These are phyloP conservation scores for Pleurotus giganteus DNA, from an alignment of 768 basidiomycete species.

Conservation along the genomic window DNA sequence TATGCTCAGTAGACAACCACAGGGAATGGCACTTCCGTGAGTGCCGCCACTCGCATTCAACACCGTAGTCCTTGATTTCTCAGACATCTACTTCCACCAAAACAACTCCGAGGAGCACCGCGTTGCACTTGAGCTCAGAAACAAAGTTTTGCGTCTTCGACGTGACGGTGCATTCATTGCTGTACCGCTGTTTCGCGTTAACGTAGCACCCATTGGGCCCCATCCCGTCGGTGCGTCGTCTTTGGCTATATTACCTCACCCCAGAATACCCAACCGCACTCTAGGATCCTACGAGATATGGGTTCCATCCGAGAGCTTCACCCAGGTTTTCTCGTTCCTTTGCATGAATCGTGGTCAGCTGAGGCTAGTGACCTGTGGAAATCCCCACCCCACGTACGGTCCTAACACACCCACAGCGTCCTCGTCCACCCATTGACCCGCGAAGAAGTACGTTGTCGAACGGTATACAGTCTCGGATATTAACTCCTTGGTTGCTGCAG, in stretches of 20 bases:
- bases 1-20: conserved; percentile 4
- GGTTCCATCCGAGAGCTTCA: conserved; percentile 73
- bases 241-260: not conserved
- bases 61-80: not conserved
- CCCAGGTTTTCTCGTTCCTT: conserved; percentile 75
- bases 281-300: conserved; percentile 81
- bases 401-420: conserved; percentile 42
- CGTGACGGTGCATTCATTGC: conserved; percentile 79
- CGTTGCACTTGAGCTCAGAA: conserved; percentile 65
- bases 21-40: conserved; percentile 84
- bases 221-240: conserved; percentile 65
- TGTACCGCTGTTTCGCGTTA: conserved; percentile 72
- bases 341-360: conserved; percentile 63
- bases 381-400: not conserved
- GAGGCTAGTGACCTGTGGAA: conserved; percentile 42
- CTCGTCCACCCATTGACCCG: conserved; percentile 74
- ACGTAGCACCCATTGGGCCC: conserved; percentile 66
- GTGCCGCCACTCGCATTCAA: conserved; percentile 19
- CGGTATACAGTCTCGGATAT: too few relatives aligned
- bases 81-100: conserved; percentile 82
- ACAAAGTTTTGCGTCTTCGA: conserved; percentile 68
- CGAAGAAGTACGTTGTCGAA: conserved; percentile 51
- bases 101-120: conserved; percentile 58
- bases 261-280: not conserved
- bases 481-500: too few relatives aligned